Base-by-base conservation (phyloP, 1,139 yeast species). In the Pichia sp. region DNA sequence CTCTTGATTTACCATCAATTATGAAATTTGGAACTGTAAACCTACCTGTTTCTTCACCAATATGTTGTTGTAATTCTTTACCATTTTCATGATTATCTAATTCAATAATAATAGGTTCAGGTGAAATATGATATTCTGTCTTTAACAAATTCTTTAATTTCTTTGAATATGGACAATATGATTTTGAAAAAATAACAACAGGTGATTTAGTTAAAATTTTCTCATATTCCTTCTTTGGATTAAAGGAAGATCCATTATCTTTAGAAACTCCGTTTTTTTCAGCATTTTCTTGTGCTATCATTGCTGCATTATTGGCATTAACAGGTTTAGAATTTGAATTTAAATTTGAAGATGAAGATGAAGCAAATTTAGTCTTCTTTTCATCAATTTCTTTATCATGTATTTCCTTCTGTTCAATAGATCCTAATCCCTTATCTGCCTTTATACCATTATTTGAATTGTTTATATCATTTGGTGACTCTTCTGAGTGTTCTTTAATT, bases 1-100 rank as follows among this genome's bases (percentile, higher is more conserved):
- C 94, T 58, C 80, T 71, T 41, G 87, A 78, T 42, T 71, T 65
- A 2, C 78, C 76, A 39, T 82, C 82, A 43, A 84, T 69, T 42
- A 82, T 66, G 22, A 84, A 71, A 55, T 84, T 84, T 28, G 94
- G 94, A 5, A 84, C 94, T 0, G 92, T 83, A 23, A 60, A 63
- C 58, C 92, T 71, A 3, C 83, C 84, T 3, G 85, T 71, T 41
- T 71, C 64, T 40, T 70, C 68, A 11, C 70, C 78, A 45, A 84
- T 69, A 60, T 78, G 78, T 16, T 66, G 71, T 60, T 83, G 92
- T 50, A 84, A 67, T 47, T 71, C 77, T 12, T 64, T 61, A 1
- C 92, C 92, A 57, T 80, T 74, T 40, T 74, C 72, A 61, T 89
- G 95, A 58, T 70, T 72, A 64, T 92, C 97, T 45, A 92, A 72